A percentile compares a stretch with the other conserved stretches of the same genome.
Conservation (phyloP, 768 basidiomycete genomes). For the Lanmaoa rubissima region DNA sequence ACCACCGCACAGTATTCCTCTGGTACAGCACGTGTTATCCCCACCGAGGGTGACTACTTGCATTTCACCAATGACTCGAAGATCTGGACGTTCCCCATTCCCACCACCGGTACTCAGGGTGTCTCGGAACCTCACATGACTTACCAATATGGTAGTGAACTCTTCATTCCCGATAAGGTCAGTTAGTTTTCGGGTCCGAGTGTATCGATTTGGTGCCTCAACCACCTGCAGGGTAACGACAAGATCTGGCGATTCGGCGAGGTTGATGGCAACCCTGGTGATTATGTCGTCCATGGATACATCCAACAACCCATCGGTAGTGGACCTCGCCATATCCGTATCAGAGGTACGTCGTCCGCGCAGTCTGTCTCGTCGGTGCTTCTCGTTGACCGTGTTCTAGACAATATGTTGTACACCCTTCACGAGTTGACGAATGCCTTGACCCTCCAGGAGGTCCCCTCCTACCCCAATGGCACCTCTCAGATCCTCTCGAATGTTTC, state of each 20-base stretch:
- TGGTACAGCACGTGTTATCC: slow-evolving; percentile 55
- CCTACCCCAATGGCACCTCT: slow-evolving; percentile 38
- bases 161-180: slow-evolving; percentile 67
- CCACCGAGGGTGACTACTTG: slow-evolving; percentile 38
- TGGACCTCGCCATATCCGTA: too few species aligned
- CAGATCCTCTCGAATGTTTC: slow-evolving; percentile 38
- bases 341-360: too few species aligned
- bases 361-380: too few species aligned
- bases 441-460: slow-evolving; percentile 50
- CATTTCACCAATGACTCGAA: slow-evolving; percentile 24
- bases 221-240: slow-evolving; percentile 31
- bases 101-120: slow-evolving; percentile 24
- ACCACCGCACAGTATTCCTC: slow-evolving; percentile 41
- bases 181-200: slow-evolving; percentile 15
- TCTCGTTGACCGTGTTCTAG: too few species aligned
- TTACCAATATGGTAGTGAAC: slow-evolving; percentile 50
- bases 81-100: slow-evolving; percentile 53
- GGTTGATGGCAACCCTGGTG: too few species aligned
- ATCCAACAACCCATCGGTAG: too few species aligned
- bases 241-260: too few species aligned
- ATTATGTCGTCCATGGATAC: too few species aligned
- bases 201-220: background rate
- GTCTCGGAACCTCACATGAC: slow-evolving; percentile 70
- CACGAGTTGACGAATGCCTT: slow-evolving; percentile 59
- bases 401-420: slow-evolving; percentile 40